phyloP scores from a whole-genome alignment of 805 yeast species.

The Clavispora carvajalis region DNA sequence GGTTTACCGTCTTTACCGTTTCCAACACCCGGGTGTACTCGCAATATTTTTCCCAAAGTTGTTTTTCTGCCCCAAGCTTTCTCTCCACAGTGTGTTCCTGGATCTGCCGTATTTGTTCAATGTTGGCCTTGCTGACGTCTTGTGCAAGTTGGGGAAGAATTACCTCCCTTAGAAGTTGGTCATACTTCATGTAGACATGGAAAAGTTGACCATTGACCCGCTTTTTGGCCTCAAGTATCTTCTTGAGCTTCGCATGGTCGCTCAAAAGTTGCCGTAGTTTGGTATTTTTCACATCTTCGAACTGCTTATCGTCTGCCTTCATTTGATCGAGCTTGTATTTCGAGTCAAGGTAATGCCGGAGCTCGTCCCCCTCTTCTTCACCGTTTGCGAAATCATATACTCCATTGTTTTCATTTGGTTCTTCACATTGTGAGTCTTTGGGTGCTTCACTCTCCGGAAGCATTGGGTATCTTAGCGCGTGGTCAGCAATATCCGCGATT shows the following conservation, averaged over 20 bases:
- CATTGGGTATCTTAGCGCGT: constrained; percentile 9
- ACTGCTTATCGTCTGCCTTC: constrained; percentile 4
- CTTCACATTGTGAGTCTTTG: not conserved
- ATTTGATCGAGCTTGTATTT: constrained; percentile 6
- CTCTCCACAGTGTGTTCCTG: not conserved
- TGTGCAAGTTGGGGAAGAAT: constrained; percentile 26
- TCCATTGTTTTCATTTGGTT: not conserved
- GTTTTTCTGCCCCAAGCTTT: constrained; percentile 1
- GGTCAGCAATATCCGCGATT: constrained; percentile 20
- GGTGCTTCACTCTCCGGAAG: not conserved
- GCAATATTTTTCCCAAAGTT: constrained; percentile 9
- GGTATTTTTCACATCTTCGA: constrained; percentile 9
- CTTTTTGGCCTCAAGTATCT: constrained; percentile 15
- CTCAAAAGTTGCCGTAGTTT: constrained; percentile 19
- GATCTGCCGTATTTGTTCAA: not conserved
- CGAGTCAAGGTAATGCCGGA: constrained; percentile 23
- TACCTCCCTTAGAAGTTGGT: constrained; percentile 20
- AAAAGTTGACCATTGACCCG: constrained; percentile 21
- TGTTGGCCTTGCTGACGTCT: constrained; percentile 12
- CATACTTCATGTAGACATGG: constrained; percentile 23
- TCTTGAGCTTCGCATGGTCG: constrained; percentile 24
- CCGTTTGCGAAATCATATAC: not conserved
- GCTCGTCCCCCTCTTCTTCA: constrained; percentile 11
- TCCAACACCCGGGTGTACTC: constrained; percentile 8
- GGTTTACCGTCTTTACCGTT: constrained; percentile 1